Evolutionary conservation across 2,329 filamentous ascomycete species (phyloP).

Genomic region (Graphilbum fragrans): DNA sequence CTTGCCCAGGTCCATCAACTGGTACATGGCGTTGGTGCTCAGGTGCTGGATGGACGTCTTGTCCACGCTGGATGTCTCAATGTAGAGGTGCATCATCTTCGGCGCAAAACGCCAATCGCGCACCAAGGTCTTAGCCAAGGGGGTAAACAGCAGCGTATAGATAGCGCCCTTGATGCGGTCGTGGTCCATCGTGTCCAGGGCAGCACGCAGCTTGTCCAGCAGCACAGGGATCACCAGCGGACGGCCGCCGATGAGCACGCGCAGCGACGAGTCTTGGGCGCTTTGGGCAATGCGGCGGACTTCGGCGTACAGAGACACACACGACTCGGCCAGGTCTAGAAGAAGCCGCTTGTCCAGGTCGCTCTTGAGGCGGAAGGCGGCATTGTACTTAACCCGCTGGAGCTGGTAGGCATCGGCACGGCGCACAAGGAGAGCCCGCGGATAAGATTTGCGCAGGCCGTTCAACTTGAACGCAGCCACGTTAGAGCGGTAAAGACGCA

Average conservation of each 20-base stretch:
- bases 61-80: conserved; percentile 79
- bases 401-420: conserved; percentile 91
- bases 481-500: conserved; percentile 74
- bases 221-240: conserved; percentile 85
- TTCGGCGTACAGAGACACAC: conserved; percentile 85
- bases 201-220: conserved; percentile 63
- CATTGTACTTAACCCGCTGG: conserved; percentile 87
- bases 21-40: conserved; percentile 68
- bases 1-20: conserved; percentile 85
- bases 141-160: conserved; percentile 83
- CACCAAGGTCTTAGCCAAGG: conserved; percentile 73
- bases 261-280: conserved; percentile 85
- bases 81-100: conserved; percentile 78
- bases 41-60: conserved; percentile 91
- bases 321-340: conserved; percentile 79
- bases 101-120: conserved; percentile 94
- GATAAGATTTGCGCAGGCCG: conserved; percentile 83
- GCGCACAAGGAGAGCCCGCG: conserved; percentile 80
- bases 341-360: conserved; percentile 79
- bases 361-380: conserved; percentile 74
- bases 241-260: conserved; percentile 77
- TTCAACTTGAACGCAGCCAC: conserved; percentile 90
- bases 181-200: conserved; percentile 69
- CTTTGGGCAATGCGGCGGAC: conserved; percentile 89
- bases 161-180: conserved; percentile 90